Evolutionary conservation across 2,329 filamentous ascomycete genomes (phyloP).

Genomic region (Aureobasidium lini): DNA sequence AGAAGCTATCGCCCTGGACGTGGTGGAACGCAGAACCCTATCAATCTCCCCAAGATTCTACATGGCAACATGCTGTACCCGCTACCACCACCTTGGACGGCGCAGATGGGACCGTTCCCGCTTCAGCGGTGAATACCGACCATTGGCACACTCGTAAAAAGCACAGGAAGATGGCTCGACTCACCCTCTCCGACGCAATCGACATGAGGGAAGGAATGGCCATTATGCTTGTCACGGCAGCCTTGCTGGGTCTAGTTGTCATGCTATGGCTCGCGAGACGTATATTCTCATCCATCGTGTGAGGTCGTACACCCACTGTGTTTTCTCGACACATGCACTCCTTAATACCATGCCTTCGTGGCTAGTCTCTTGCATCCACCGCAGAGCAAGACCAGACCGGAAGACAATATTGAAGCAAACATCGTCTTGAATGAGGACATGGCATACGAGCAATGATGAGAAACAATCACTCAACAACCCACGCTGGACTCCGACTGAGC

Average conservation of each 20-base stretch:
- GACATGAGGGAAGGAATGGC: neutral
- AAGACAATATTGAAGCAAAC: too few relatives aligned
- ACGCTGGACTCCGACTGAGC: too few relatives aligned
- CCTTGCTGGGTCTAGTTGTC: neutral
- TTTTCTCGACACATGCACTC: too few relatives aligned
- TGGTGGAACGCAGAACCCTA: slow-evolving; percentile 38
- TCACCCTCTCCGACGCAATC: neutral
- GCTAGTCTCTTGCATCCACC: too few relatives aligned
- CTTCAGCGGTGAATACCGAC: neutral
- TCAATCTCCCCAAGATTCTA: slow-evolving; percentile 29
- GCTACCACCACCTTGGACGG: neutral
- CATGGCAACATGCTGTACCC: slow-evolving; percentile 18
- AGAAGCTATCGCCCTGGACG: slow-evolving; percentile 23
- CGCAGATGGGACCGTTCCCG: slow-evolving; percentile 1
- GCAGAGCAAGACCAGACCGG: too few relatives aligned
- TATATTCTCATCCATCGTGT: neutral
- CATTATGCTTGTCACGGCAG: neutral
- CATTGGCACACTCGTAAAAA: slow-evolving; percentile 1
- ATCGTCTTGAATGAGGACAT: too few relatives aligned
- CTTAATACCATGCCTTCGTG: too few relatives aligned
- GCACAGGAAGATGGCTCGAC: slow-evolving; percentile 13
- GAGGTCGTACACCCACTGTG: neutral
- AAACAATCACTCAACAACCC: too few relatives aligned
- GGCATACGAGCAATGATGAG: too few relatives aligned
- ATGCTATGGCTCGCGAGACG: slow-evolving; percentile 2